Conservation (phyloP, 768 basidiomycete genomes). For the Amanita exitialis region DNA sequence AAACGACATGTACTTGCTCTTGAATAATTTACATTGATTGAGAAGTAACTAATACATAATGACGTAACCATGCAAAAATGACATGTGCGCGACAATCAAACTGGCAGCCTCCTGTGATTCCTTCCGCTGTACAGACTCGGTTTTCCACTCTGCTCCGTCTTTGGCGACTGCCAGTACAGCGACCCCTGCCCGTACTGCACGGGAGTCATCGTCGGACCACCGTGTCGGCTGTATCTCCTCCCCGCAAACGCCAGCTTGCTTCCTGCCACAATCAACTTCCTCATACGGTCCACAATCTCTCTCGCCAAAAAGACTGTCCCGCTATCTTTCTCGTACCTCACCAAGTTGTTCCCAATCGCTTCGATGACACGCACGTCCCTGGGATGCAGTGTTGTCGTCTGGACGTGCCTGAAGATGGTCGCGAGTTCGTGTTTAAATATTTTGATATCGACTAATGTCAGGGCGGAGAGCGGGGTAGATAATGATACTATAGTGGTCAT, state of each 20-base stretch:
- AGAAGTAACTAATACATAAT: too few relatives aligned
- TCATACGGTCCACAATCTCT: constrained; percentile 34
- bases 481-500: constrained; percentile 20
- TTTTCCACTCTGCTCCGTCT: not conserved
- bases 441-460: constrained; percentile 39
- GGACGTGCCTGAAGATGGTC: constrained; percentile 49
- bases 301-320: constrained; percentile 51
- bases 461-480: constrained; percentile 30
- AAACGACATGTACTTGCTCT: too few relatives aligned
- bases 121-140: not conserved
- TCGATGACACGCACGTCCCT: constrained; percentile 42
- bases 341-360: constrained; percentile 33
- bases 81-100: too few relatives aligned
- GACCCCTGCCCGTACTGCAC: not conserved
- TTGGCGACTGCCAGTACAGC: not conserved
- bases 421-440: constrained; percentile 53
- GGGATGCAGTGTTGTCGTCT: constrained; percentile 36
- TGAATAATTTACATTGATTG: too few relatives aligned
- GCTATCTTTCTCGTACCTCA: constrained; percentile 48
- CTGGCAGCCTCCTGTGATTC: too few relatives aligned
- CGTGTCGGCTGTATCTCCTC: not conserved
- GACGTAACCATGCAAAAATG: too few relatives aligned
- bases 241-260: not conserved
- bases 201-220: not conserved
- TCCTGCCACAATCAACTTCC: constrained; percentile 20